A percentile compares a stretch with the other conserved stretches of the same genome.
Evolutionary conservation across 805 yeast genomes (phyloP).

Genomic region (Metschnikowia aberdeeniae): DNA sequence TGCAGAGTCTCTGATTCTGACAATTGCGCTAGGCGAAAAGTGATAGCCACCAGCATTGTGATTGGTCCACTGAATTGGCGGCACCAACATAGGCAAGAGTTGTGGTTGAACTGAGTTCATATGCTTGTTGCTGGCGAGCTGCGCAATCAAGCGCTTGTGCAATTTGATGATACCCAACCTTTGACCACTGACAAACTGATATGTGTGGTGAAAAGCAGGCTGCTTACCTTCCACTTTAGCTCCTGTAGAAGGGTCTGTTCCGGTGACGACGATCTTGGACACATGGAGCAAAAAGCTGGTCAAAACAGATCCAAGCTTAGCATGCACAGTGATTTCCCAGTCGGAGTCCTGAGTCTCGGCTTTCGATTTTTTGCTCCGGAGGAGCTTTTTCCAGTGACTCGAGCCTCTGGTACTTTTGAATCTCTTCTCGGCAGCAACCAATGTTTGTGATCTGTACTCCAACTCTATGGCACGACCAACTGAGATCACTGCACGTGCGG

Average conservation of each 20-base stretch:
- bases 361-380: conserved; percentile 17
- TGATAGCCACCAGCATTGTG: conserved; percentile 84
- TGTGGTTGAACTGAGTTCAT: conserved; percentile 77
- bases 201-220: conserved; percentile 88
- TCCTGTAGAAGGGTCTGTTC: conserved; percentile 76
- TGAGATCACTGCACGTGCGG: conserved; percentile 73
- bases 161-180: conserved; percentile 77
- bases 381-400: conserved; percentile 44
- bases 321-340: conserved; percentile 28
- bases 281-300: conserved; percentile 72
- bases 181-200: conserved; percentile 74
- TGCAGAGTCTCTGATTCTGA: conserved; percentile 79
- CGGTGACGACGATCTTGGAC: conserved; percentile 77
- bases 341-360: conserved; percentile 13
- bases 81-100: conserved; percentile 83
- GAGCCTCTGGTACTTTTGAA: conserved; percentile 46
- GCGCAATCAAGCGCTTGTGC: conserved; percentile 64
- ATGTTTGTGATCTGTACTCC: conserved; percentile 71
- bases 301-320: conserved; percentile 79
- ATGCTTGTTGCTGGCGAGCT: conserved; percentile 61
- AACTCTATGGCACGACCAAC: conserved; percentile 83
- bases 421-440: conserved; percentile 54
- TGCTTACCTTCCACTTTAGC: conserved; percentile 63
- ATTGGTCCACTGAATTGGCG: conserved; percentile 84
- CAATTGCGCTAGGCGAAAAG: conserved; percentile 56